A percentile compares a stretch with the other conserved stretches of the same genome.
These are phyloP conservation scores for Phytopythium delawarense DNA, from an alignment of 352 stramenopile genomes.

Conservation along the genomic window DNA sequence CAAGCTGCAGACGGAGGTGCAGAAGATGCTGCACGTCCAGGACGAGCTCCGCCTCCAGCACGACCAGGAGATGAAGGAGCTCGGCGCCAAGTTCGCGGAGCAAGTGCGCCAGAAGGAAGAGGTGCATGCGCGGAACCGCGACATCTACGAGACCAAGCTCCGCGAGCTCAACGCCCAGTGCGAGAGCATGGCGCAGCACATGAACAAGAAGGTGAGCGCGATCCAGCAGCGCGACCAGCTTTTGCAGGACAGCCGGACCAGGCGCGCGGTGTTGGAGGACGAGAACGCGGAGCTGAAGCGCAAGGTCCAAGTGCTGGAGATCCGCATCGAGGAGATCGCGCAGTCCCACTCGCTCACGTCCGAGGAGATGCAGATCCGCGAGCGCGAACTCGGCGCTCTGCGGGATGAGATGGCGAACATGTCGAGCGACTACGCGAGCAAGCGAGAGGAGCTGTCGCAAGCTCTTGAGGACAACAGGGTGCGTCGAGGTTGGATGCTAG, in stretches of 20 bases:
- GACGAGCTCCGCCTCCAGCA: slow-evolving; percentile 54
- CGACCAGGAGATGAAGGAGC: slow-evolving; percentile 57
- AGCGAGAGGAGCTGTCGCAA: slow-evolving; percentile 52
- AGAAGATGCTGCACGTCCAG: slow-evolving; percentile 51
- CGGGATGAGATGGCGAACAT: slow-evolving; percentile 63
- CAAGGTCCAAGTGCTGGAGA: slow-evolving; percentile 75
- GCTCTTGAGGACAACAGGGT: slow-evolving; percentile 54
- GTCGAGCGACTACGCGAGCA: slow-evolving; percentile 61
- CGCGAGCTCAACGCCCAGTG: slow-evolving; percentile 57
- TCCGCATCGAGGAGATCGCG: slow-evolving; percentile 69
- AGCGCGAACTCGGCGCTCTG: slow-evolving; percentile 49
- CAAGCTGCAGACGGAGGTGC: slow-evolving; percentile 51
- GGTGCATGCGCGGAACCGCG: slow-evolving; percentile 38
- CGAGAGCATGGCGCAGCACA: slow-evolving; percentile 62
- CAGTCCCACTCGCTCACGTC: slow-evolving; percentile 50
- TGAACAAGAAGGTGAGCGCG: slow-evolving; percentile 70
- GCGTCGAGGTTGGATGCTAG: not conserved
- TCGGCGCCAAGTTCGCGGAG: slow-evolving; percentile 54
- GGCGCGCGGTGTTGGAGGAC: slow-evolving; percentile 55
- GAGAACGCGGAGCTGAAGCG: slow-evolving; percentile 74
- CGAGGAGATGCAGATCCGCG: slow-evolving; percentile 59
- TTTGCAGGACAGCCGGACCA: slow-evolving; percentile 57
- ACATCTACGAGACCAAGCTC: slow-evolving; percentile 65
- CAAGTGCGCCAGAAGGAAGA: slow-evolving; percentile 75
- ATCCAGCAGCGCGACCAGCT: slow-evolving; percentile 68